Conservation (phyloP, 345 rosid genomes). For the Eucalyptus sp. region DNA sequence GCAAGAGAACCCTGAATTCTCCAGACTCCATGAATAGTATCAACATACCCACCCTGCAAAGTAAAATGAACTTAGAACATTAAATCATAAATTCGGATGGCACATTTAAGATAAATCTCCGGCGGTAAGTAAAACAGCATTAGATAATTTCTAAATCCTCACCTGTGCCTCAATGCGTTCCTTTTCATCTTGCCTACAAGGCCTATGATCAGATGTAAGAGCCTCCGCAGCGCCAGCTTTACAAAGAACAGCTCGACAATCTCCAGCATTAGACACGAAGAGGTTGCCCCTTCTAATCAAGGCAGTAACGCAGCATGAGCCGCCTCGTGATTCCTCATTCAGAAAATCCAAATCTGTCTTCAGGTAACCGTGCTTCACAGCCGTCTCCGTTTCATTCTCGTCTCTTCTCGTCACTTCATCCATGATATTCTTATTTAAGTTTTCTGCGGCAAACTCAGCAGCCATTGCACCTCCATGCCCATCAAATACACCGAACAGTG, state of each 20-base stretch:
- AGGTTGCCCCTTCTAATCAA: conserved; percentile 53
- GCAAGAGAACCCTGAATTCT: conserved; percentile 85
- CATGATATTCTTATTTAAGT: conserved; percentile 49
- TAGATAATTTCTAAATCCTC: neutral
- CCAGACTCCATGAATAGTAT: conserved; percentile 65
- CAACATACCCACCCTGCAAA: conserved; percentile 78
- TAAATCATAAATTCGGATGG: neutral
- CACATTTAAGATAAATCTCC: neutral
- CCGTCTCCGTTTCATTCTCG: conserved; percentile 29
- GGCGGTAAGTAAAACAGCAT: neutral
- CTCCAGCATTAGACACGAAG: conserved; percentile 77
- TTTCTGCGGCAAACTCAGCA: conserved; percentile 68
- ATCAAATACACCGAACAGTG: conserved; percentile 74
- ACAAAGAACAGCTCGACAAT: conserved; percentile 92
- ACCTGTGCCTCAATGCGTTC: conserved; percentile 58
- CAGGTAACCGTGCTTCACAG: conserved; percentile 63
- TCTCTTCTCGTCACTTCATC: conserved; percentile 20
- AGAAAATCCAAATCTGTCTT: conserved; percentile 65
- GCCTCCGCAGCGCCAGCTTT: conserved; percentile 62
- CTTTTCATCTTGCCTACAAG: conserved; percentile 71
- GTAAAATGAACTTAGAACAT: neutral
- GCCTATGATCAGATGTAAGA: conserved; percentile 79
- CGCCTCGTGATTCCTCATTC: conserved; percentile 44
- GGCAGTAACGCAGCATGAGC: conserved; percentile 88
- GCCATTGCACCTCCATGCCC: conserved; percentile 89